Conservation (phyloP, 495 filamentous ascomycete species). For the Cudoniella acicularis region DNA sequence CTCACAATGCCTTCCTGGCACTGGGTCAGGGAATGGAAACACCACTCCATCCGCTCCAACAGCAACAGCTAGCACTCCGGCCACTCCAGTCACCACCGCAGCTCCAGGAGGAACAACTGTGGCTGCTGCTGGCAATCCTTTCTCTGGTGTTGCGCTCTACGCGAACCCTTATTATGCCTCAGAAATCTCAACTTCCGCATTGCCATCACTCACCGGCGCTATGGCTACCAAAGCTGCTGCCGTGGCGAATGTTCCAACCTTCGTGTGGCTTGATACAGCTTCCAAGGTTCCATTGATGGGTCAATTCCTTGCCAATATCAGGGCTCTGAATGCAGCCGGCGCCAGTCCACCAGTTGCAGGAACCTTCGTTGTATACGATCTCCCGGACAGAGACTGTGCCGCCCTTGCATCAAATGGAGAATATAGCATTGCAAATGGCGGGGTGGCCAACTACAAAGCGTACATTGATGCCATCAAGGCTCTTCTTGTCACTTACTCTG, state of each 20-base stretch:
- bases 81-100: slow-evolving; percentile 15
- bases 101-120: slow-evolving; percentile 18
- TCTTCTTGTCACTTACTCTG: slow-evolving; percentile 17
- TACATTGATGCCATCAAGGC: slow-evolving; percentile 26
- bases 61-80: slow-evolving; percentile 11
- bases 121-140: slow-evolving; percentile 42
- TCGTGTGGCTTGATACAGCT: slow-evolving; percentile 52
- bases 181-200: slow-evolving; percentile 43
- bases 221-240: slow-evolving; percentile 34
- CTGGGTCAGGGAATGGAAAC: background rate
- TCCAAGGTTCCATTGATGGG: slow-evolving; percentile 47
- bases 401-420: slow-evolving; percentile 76
- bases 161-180: slow-evolving; percentile 53
- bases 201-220: slow-evolving; percentile 42
- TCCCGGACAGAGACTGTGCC: slow-evolving; percentile 75
- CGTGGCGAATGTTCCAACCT: slow-evolving; percentile 54
- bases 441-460: slow-evolving; percentile 62
- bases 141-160: slow-evolving; percentile 44
- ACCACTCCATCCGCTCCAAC: slow-evolving; percentile 1
- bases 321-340: slow-evolving; percentile 41
- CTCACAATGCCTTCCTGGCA: slow-evolving; percentile 29
- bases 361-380: slow-evolving; percentile 66
- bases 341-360: slow-evolving; percentile 43
- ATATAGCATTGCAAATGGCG: slow-evolving; percentile 52
- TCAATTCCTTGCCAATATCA: slow-evolving; percentile 41